A percentile compares a stretch with the other conserved stretches of the same genome.
phyloP scores from a whole-genome alignment of 805 yeast species.

The Candida khao-thaluensis region DNA sequence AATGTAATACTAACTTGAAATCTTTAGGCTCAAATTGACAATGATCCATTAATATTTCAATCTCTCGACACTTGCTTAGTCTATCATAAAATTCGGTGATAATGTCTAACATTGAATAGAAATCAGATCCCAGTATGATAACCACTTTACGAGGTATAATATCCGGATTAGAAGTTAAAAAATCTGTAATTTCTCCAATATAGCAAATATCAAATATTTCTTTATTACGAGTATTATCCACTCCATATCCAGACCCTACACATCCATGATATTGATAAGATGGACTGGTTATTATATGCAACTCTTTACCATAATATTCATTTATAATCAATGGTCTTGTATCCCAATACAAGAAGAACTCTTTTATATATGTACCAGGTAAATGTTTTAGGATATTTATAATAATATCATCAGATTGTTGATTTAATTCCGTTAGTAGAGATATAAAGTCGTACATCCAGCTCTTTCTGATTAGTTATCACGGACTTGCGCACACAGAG shows the following conservation, averaged over 20 bases:
- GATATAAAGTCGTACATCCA: neutral
- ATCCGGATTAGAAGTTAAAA: slow-evolving; percentile 27
- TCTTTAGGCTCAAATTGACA: slow-evolving; percentile 21
- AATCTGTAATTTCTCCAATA: slow-evolving; percentile 32
- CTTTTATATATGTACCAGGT: slow-evolving; percentile 22
- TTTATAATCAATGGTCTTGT: slow-evolving; percentile 25
- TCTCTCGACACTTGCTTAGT: slow-evolving; percentile 14
- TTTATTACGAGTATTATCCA: neutral
- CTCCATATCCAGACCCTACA: neutral
- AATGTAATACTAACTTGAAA: slow-evolving; percentile 16
- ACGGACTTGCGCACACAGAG: too few species aligned
- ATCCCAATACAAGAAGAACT: slow-evolving; percentile 22
- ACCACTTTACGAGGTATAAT: slow-evolving; percentile 27
- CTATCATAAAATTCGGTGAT: slow-evolving; percentile 20
- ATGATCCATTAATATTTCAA: slow-evolving; percentile 32
- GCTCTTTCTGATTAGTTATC: neutral
- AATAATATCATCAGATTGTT: slow-evolving; percentile 25
- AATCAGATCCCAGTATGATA: slow-evolving; percentile 32
- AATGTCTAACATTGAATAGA: slow-evolving; percentile 25
- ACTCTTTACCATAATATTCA: slow-evolving; percentile 27
- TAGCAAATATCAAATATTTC: slow-evolving; percentile 20
- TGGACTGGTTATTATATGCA: slow-evolving; percentile 35
- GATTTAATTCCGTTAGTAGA: neutral
- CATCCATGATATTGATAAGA: slow-evolving; percentile 12
- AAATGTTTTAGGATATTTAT: slow-evolving; percentile 18